A percentile compares a stretch with the other conserved stretches of the same genome.
Conservation (phyloP, 2,329 filamentous ascomycete species). For the Colletotrichum shisoi region DNA sequence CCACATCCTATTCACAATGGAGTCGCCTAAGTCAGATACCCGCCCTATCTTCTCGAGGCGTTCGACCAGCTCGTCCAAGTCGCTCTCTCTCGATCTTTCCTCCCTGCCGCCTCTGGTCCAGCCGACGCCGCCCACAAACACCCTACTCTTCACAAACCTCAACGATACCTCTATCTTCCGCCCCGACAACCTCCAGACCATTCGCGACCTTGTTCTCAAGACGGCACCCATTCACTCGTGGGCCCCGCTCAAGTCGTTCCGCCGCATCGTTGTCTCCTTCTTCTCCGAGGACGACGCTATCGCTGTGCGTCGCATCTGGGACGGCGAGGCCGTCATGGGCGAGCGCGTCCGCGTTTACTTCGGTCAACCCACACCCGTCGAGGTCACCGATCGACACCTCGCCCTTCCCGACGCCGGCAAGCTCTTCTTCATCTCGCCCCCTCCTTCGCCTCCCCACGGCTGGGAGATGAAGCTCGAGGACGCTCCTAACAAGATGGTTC, state of each 20-base stretch:
- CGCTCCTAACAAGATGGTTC: conserved; percentile 73
- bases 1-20: conserved; percentile 45
- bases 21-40: conserved; percentile 45
- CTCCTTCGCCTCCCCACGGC: conserved; percentile 71
- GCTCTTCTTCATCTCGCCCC: conserved; percentile 76
- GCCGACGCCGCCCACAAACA: conserved; percentile 82
- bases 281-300: conserved; percentile 74
- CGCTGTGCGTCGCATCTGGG: conserved; percentile 74
- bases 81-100: conserved; percentile 76
- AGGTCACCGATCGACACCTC: conserved; percentile 64
- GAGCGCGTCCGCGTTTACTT: conserved; percentile 74
- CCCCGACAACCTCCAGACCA: conserved; percentile 74
- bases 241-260: conserved; percentile 82
- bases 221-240: conserved; percentile 79
- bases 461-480: conserved; percentile 75
- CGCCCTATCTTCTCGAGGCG: conserved; percentile 48
- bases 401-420: conserved; percentile 74
- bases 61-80: conserved; percentile 56
- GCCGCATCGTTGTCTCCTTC: conserved; percentile 82
- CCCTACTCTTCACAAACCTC: conserved; percentile 83
- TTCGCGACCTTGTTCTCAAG: conserved; percentile 73
- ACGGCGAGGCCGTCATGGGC: conserved; percentile 77
- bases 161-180: conserved; percentile 76
- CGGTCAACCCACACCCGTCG: conserved; percentile 67
- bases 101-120: conserved; percentile 72